Conservation (phyloP, 129 eudicot species). For the Flaveria ramosissima region DNA sequence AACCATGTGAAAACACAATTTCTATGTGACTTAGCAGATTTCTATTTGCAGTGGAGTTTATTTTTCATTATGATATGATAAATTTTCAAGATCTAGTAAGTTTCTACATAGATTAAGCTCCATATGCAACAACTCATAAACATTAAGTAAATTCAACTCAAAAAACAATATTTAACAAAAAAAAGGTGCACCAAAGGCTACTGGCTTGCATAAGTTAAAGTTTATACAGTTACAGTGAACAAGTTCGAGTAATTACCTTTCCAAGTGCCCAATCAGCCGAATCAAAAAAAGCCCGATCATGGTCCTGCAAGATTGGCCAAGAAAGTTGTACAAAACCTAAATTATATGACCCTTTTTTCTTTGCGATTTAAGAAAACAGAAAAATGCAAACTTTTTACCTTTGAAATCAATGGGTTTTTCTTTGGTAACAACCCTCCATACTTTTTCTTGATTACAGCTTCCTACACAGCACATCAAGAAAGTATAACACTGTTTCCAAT, state of each 20-base stretch:
- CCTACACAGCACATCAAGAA: constrained; percentile 43
- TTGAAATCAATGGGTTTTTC: constrained; percentile 78
- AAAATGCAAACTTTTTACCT: constrained; percentile 43
- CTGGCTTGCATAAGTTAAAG: not conserved
- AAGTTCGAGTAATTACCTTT: constrained; percentile 51
- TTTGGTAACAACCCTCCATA: constrained; percentile 83
- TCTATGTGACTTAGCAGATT: not conserved
- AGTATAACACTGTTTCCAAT: not conserved
- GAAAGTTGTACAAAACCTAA: constrained; percentile 3
- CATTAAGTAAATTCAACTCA: too few relatives aligned
- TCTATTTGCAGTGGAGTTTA: not conserved
- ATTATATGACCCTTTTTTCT: not conserved
- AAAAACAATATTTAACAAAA: not conserved
- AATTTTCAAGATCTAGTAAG: not conserved
- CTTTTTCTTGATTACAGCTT: constrained; percentile 78
- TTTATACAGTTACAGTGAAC: not conserved
- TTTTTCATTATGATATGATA: not conserved
- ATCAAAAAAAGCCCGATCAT: constrained; percentile 88
- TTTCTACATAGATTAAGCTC: not conserved
- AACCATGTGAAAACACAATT: not conserved
- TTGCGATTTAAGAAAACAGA: not conserved
- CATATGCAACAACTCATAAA: too few relatives aligned
- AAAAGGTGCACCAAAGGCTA: not conserved
- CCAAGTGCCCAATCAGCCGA: constrained; percentile 99
- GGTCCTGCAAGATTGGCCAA: constrained; percentile 57